Evolutionary conservation across 345 rosid species (phyloP), one percentile per base, ranked within the genome.

Genomic region (Diplotaxis tenuifolia): DNA sequence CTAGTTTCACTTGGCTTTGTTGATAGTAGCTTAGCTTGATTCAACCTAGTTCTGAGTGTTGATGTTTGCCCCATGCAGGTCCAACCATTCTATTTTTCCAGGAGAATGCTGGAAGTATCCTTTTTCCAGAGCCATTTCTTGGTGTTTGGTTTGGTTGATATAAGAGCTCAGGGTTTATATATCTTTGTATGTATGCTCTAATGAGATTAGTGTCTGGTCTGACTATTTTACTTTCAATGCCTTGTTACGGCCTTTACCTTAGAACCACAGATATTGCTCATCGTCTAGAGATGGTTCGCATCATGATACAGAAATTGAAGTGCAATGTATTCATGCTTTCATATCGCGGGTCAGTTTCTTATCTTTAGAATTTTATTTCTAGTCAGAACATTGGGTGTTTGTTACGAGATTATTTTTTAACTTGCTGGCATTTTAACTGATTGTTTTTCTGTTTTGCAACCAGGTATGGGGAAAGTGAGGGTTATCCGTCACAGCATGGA

Each of bases 61-160:
- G 15, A 20, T 70, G 65, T 67, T 75, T 45, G 12, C 73, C 2
- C 4, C 20, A 58, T 91, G 80, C 97, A 95, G 99, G 99, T 79
- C 99, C 99, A 56, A 95, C 99, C 19, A 80, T 95, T 80, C 75
- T 95, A 72, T 95, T 92, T 83, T 95, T 94, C 82, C 98, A 95
- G 82, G 99, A 95, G 82, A 95, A 95, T 84, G 99, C 99, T 3
- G 99, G 99, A 81, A 95, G 99, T 92, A 95, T 95, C 98, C 92
- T 95, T 70, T 92, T 69, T 62, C 20, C 3, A 25, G 27, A 78
- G 8, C 55, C 60, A 50, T 65, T 66, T 28, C 21, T 36, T 71
- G 36, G 59, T 65, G 49, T 22, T 55, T 34, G n/a, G 38, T 20
- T 53, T 31, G 21, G 53, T 61, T 15, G 50, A 61, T n/a, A 5